Conservation (phyloP, 257 asterid genomes). For the Solanum pinnatisectum region DNA sequence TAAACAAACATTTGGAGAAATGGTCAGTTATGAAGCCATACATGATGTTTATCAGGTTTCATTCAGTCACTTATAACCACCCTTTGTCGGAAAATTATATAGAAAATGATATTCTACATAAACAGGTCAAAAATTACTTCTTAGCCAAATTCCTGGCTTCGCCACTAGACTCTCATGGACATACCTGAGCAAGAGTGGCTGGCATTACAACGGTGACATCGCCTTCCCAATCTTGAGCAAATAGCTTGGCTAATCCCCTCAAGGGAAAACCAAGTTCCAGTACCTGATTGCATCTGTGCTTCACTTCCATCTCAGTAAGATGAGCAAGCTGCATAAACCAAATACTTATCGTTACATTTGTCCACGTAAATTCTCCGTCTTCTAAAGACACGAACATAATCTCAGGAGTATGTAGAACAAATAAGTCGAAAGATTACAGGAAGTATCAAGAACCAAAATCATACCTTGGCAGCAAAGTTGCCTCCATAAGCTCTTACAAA, state of each 20-base stretch:
- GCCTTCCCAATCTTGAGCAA: slow-evolving; percentile 99
- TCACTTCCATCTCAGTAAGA: slow-evolving; percentile 92
- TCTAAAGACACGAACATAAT: neutral
- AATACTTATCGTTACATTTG: neutral
- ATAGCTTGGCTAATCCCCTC: slow-evolving; percentile 81
- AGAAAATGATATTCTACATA: neutral
- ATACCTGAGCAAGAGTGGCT: slow-evolving; percentile 92
- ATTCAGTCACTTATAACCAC: neutral
- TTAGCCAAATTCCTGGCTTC: neutral
- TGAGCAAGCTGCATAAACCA: slow-evolving; percentile 62
- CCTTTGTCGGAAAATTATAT: neutral
- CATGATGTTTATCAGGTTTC: neutral
- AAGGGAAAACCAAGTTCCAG: slow-evolving; percentile 88
- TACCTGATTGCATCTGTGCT: slow-evolving; percentile 83
- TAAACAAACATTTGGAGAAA: neutral
- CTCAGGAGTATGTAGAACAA: neutral
- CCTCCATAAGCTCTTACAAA: slow-evolving; percentile 88
- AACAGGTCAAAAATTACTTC: neutral
- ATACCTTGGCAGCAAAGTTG: slow-evolving; percentile 90
- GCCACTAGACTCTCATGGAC: neutral
- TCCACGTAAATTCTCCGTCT: neutral
- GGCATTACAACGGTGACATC: slow-evolving; percentile 96
- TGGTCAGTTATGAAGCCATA: neutral
- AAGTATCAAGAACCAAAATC: neutral
- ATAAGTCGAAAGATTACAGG: neutral